Evolutionary conservation across 345 rosid genomes (phyloP).

Genomic region (Geranium brycei): DNA sequence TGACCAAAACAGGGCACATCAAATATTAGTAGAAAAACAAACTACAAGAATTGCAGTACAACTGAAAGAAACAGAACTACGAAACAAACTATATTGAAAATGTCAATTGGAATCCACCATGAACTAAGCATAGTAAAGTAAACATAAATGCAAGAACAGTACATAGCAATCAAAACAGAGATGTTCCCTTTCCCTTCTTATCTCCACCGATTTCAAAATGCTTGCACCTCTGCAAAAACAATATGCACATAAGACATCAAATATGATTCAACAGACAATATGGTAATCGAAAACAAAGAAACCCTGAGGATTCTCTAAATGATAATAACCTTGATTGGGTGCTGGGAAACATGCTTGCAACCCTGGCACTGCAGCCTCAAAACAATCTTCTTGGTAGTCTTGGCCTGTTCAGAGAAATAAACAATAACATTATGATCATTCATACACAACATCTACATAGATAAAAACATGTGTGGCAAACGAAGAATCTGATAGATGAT

Average conservation of each 20-base stretch:
- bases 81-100: background rate
- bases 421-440: background rate
- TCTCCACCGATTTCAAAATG: constrained; percentile 6
- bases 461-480: too few species aligned
- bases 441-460: background rate
- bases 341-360: constrained; percentile 6
- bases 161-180: background rate
- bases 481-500: background rate
- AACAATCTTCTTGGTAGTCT: constrained; percentile 5
- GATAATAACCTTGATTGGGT: background rate
- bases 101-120: background rate
- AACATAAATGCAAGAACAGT: background rate
- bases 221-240: constrained; percentile 5
- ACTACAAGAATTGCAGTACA: background rate
- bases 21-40: background rate
- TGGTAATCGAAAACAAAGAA: background rate
- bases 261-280: background rate
- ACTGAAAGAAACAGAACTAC: background rate
- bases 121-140: background rate
- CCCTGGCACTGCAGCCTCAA: constrained; percentile 5
- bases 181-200: constrained; percentile 5
- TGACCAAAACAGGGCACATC: background rate
- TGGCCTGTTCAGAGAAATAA: background rate
- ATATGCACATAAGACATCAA: background rate
- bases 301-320: background rate